Base-by-base conservation (phyloP, 345 rosid genomes). In the Dimocarpus longan region DNA sequence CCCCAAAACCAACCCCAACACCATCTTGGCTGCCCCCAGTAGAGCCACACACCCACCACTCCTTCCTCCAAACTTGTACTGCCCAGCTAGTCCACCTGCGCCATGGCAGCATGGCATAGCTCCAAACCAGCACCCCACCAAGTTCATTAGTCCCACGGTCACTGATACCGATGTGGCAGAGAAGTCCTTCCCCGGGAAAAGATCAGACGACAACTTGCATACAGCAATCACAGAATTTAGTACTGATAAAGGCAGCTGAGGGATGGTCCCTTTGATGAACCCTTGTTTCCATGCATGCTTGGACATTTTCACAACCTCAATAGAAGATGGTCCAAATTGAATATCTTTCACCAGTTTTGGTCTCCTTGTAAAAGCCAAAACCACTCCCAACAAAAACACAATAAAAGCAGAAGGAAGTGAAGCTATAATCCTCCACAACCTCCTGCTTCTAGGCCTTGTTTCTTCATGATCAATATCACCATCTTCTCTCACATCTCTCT, bases 91-190 rank as follows among this genome's bases (percentile, higher is more conserved):
- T 39, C 98, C 97, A 0, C 97, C 93, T 0, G 98, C 97, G 19
- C 95, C 98, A 43, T 94, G 98, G 84, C 93, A 94, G 72, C 95
- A 89, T 6, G 98, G 98, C 95, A 95, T 89, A 65, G 92, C 96
- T 10, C 95, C 96, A 56, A 95, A 93, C 98, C 97, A 95, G 71
- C 97, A 91, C 18, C 96, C 93, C 16, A 89, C 92, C 71, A 95
- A 42, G 83, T 95, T 95, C 98, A 91, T 90, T 74, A 93, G 5
- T 66, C 98, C 96, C 0, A 95, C 95, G 0, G 93, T 91, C 67
- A 87, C 80, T 0, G 96, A 91, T 62, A 95, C 88, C 1, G 97
- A 93, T 0, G 94, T 67, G 16, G 91, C 89, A 0, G 97, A 89
- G 76, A 95, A 86, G 12, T 91, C 88, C 87, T 86, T 92, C 28